These are phyloP conservation scores for Phialophora chinensis DNA, from an alignment of 2,329 filamentous ascomycete genomes.

Conservation along the genomic window DNA sequence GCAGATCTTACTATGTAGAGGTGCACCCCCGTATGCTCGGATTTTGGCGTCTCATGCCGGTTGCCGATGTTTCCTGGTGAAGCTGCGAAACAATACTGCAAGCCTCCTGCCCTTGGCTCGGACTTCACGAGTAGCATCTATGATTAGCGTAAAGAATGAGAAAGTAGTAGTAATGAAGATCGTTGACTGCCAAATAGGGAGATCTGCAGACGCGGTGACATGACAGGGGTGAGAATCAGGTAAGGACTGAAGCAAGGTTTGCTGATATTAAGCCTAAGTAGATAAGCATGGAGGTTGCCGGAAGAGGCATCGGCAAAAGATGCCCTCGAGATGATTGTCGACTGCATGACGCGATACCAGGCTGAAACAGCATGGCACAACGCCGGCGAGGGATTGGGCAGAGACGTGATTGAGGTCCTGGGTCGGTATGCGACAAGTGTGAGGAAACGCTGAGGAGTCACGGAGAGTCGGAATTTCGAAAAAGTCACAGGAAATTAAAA, in stretches of 20 bases:
- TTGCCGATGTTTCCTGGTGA: neutral
- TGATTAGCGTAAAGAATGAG: neutral
- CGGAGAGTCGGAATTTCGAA: conserved; percentile 8
- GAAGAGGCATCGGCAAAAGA: conserved; percentile 13
- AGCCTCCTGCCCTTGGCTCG: neutral
- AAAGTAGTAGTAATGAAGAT: conserved; percentile 10
- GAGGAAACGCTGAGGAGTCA: neutral
- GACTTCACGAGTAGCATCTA: neutral
- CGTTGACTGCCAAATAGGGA: conserved; percentile 7
- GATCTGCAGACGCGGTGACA: neutral
- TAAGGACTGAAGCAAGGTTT: conserved; percentile 2
- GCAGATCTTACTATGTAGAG: neutral
- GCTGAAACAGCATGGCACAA: conserved; percentile 21
- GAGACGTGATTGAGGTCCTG: neutral
- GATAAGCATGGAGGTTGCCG: neutral
- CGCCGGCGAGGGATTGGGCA: conserved; percentile 4
- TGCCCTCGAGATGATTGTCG: neutral
- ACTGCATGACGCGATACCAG: conserved; percentile 18
- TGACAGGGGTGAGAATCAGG: neutral
- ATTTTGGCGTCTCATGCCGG: neutral
- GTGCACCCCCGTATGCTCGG: too few species aligned
- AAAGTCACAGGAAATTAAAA: conserved; percentile 5
- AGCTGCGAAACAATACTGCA: neutral
- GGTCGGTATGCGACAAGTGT: neutral
- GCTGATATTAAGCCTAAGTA: conserved; percentile 7